These are phyloP conservation scores for Artemisia argyi DNA, from an alignment of 129 eudicot species.

Conservation along the genomic window DNA sequence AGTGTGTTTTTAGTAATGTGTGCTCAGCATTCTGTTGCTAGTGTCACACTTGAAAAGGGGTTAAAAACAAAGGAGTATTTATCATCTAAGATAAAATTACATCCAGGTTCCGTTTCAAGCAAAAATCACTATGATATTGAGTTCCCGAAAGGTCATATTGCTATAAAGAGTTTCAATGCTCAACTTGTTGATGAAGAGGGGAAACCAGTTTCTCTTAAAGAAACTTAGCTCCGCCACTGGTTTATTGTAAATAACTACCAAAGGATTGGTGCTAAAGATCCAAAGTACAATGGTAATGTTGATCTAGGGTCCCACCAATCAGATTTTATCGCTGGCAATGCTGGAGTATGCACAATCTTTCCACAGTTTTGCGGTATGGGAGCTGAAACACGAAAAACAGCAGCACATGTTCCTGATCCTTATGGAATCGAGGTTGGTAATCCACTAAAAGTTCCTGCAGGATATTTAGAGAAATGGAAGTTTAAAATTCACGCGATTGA, in stretches of 20 bases:
- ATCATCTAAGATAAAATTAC: slow-evolving; percentile 44
- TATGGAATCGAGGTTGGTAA: slow-evolving; percentile 76
- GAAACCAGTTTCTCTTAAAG: slow-evolving; percentile 35
- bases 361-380: slow-evolving; percentile 69
- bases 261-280: slow-evolving; percentile 31
- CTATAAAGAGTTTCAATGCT: slow-evolving; percentile 54
- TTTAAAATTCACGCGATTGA: slow-evolving; percentile 31
- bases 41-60: slow-evolving; percentile 24
- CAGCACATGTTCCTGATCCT: slow-evolving; percentile 64
- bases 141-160: slow-evolving; percentile 62
- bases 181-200: slow-evolving; percentile 71
- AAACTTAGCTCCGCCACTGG: slow-evolving; percentile 71
- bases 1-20: too few relatives aligned
- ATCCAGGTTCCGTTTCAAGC: slow-evolving; percentile 54
- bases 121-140: slow-evolving; percentile 40
- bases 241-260: slow-evolving; percentile 41
- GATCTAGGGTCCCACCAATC: slow-evolving; percentile 28
- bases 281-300: not conserved
- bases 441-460: slow-evolving; percentile 45
- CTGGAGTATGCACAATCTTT: slow-evolving; percentile 55
- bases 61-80: slow-evolving; percentile 46
- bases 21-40: slow-evolving; percentile 6
- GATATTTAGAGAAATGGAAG: slow-evolving; percentile 66
- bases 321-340: slow-evolving; percentile 45
- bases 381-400: slow-evolving; percentile 69